Evolutionary conservation across 2,329 filamentous ascomycete genomes (phyloP), one percentile per base, ranked within the genome.

Genomic region (Colletotrichum graminicola): DNA sequence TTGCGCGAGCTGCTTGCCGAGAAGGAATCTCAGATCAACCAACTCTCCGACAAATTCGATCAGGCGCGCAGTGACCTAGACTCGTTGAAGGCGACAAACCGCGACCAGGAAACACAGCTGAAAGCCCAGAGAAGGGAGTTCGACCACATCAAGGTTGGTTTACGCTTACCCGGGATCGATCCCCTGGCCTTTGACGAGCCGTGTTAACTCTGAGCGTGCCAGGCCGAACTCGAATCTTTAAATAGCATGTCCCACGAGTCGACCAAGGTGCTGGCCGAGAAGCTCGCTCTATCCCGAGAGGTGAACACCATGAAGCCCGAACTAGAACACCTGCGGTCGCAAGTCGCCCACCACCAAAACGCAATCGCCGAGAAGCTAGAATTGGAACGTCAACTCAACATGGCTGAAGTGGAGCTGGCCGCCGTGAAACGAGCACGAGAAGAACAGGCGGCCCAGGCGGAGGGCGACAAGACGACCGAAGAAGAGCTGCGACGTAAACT

Each of bases 351-450:
- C 18, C 90, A 95, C 65, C 91, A 94, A 76, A 86, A 88, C 2
- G 83, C 93, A 14, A 84, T 97, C 21, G 86, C 92, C 1, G 94
- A 97, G 78, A 97, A 97, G 79, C 85, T 95, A 56, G 87, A 92
- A 2, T 82, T 98, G 18, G 91, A 96, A 78, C 91, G 93, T 57
- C 93, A 96, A 80, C 80, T 97, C 36, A 91, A 88, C 77, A 90
- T 91, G 1, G 81, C 95, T 2, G 93, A 97, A 79, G 90, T 94
- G 54, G 93, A 97, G 76, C 86, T 97, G 2, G 93, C 95, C 74
- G 93, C 93, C 75, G 93, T 96, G 78, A 95, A 81, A 71, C 77
- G 79, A 66, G 79, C 64, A 23, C 68, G 73, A 45, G 70, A 71
- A 45, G 67, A 72, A 49, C 67, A 71, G 23, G 23, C 43, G 18